These are phyloP conservation scores for Ophiostoma ulmi DNA, from an alignment of 2,329 filamentous ascomycete species.

Conservation along the genomic window DNA sequence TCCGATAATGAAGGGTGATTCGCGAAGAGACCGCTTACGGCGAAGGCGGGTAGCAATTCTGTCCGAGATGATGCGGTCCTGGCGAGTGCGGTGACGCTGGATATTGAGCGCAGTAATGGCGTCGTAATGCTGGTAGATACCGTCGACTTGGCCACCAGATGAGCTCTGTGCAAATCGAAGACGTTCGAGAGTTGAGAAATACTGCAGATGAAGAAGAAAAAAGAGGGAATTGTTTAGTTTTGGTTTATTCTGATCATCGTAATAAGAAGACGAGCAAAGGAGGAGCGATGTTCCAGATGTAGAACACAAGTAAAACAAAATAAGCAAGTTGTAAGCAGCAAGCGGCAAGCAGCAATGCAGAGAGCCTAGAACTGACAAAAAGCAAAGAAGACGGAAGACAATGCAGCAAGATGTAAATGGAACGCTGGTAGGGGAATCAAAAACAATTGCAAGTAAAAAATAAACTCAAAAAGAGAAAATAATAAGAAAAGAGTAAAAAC, in stretches of 20 bases:
- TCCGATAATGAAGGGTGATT: constrained; percentile 21
- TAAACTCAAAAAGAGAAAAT: not conserved
- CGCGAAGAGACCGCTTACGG: constrained; percentile 32
- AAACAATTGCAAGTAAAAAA: not conserved
- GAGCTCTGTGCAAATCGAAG: constrained; percentile 56
- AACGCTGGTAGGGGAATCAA: constrained; percentile 16
- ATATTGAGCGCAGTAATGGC: constrained; percentile 33
- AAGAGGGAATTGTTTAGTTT: constrained; percentile 27
- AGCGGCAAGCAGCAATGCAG: not conserved
- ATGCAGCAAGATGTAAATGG: constrained; percentile 4
- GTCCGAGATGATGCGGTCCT: constrained; percentile 33
- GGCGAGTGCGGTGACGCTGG: constrained; percentile 32
- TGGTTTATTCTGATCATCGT: constrained; percentile 14
- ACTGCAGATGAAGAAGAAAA: constrained; percentile 42
- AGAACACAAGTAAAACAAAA: constrained; percentile 10
- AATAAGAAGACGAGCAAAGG: constrained; percentile 14
- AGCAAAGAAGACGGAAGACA: not conserved
- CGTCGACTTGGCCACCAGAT: constrained; percentile 32
- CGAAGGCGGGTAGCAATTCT: constrained; percentile 32
- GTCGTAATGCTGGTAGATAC: constrained; percentile 38
- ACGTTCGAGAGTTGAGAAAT: constrained; percentile 68
- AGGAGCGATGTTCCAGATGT: constrained; percentile 7
- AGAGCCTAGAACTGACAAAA: not conserved
- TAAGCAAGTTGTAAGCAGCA: not conserved
- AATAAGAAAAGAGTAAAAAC: not conserved